Base-by-base conservation (phyloP, 75 land plant species). In the Adiantum capillusveneris region DNA sequence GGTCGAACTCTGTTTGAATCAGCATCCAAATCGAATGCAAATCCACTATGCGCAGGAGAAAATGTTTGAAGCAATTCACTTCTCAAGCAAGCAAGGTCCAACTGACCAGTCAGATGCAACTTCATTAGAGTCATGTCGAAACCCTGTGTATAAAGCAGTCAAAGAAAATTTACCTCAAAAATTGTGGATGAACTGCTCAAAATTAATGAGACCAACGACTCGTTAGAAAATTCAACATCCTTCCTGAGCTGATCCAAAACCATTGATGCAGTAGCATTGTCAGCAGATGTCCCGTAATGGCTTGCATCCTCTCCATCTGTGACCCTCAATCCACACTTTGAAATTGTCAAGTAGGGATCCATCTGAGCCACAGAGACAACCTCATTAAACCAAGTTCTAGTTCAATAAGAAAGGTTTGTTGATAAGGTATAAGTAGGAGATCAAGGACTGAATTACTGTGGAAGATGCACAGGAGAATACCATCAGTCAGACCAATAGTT, bases 201-300 rank as follows among this genome's bases (percentile, higher is more conserved):
- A 28, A 92, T 83, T 51, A 64, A 54, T 29, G 86, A 74, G 58
- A 72, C 88, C 64, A 86, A 50, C 29, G 75, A 59, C 58, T 95
- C 95, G 62, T 42, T 79, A 17, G 84, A 68, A 51, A 73, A 71
- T 22, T 78, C 76, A 43, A 66, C 75, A 1, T 59, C 26, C 28
- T 75, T 64, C 34, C 61, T 51, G 24, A 90, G 52, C 60, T 54
- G 77, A 43, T 95, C 70, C 56, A 95, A 79, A 52, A 68, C 75
- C 29, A 53, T 61, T 49, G 58, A 54, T 34, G 99, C 88, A 60
- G 66, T 60, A 66, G 14, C 24, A 59, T 95, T 81, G 73, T 95
- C 99, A 31, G 80, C 81, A 44, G 64, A 53, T 25, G 97, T 79
- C 13, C 84, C 99, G 72, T 79, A 95, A 28, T 56, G 36, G 22